Base-by-base conservation (phyloP, 2,329 filamentous ascomycete species). In the Aspergillus sp. region DNA sequence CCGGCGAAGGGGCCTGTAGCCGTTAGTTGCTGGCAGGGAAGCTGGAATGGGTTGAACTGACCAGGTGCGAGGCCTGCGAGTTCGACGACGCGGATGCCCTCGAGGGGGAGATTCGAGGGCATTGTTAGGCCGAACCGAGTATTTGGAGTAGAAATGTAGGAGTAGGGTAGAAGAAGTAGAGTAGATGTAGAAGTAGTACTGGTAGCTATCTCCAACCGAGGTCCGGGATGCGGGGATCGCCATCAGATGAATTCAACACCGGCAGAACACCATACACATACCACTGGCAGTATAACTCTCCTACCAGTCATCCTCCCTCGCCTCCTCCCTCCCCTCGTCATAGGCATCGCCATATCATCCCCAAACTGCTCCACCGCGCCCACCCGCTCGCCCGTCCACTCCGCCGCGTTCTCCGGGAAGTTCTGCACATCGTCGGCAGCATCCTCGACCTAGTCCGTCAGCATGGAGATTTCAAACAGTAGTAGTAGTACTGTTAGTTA, bases 1-100 rank as follows among this genome's bases (percentile, higher is more conserved):
- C 86, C 86, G 30, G 86, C 82, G 57, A 91, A 95, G 26, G 88
- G 88, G 15, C 82, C 86, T 88, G 43, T 25, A 6, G 4, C 14
- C 14, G n/a, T 17, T 24, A 30, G 47, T 36, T 41, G 15, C 10
- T 17, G n/a, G 16, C 2, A 3, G 24, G 7, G 13, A 3, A 13
- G 6, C 6, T 26, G 8, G 8, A 11, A 3, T 8, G 4, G n/a
- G 24, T n/a, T 22, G 20, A 5, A 38, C 54, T 14, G 54, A 76
- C 75, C 75, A 44, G 78, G 78, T 11, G 78, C 78, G 14, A 82
- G 61, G 16, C 77, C 77, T 15, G 74, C 77, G 44, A 82, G 73
- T 52, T 82, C 78, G 24, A 82, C 65, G 19, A 80, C 77, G n/a
- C 70, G 67, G 34, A 79, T 57, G 42, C 73, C 74, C 8, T 64